These are phyloP conservation scores for Pichia sp. DNA, from an alignment of 1,139 yeast species.

Conservation along the genomic window DNA sequence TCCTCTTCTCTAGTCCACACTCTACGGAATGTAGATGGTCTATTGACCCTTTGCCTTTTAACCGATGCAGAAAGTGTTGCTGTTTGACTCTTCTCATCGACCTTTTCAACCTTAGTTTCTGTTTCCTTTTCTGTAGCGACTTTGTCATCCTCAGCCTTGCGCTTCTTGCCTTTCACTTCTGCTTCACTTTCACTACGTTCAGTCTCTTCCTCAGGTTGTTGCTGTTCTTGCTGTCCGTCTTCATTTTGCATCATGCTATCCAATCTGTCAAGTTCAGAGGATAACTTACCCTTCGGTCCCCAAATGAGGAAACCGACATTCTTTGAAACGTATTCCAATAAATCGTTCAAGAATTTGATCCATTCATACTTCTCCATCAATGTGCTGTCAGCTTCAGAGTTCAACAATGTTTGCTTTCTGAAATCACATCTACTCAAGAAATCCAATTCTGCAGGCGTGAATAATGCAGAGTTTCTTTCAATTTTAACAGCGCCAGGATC, in stretches of 20 bases:
- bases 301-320: constrained; percentile 70
- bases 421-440: constrained; percentile 68
- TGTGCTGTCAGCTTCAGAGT: constrained; percentile 46
- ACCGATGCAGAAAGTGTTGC: too few relatives aligned
- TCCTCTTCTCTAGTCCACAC: constrained; percentile 94
- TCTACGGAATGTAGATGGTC: constrained; percentile 44
- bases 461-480: constrained; percentile 35
- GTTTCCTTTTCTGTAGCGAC: too few relatives aligned
- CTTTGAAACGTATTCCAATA: constrained; percentile 75
- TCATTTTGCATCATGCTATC: constrained; percentile 3
- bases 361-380: constrained; percentile 67
- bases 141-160: constrained; percentile 3
- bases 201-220: not conserved
- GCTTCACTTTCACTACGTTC: not conserved
- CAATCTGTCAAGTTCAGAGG: constrained; percentile 24
- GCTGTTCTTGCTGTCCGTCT: constrained; percentile 2
- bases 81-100: too few relatives aligned
- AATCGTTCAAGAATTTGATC: constrained; percentile 68
- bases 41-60: constrained; percentile 24
- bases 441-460: constrained; percentile 68
- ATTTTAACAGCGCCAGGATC: constrained; percentile 18
- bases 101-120: too few relatives aligned
- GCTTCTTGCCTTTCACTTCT: constrained; percentile 4
- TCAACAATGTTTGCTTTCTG: constrained; percentile 60
- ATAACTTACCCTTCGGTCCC: constrained; percentile 57